Evolutionary conservation across 148 eudicot species (phyloP), one percentile per base, ranked within the genome.

Genomic region (Chenopodium suecicum): DNA sequence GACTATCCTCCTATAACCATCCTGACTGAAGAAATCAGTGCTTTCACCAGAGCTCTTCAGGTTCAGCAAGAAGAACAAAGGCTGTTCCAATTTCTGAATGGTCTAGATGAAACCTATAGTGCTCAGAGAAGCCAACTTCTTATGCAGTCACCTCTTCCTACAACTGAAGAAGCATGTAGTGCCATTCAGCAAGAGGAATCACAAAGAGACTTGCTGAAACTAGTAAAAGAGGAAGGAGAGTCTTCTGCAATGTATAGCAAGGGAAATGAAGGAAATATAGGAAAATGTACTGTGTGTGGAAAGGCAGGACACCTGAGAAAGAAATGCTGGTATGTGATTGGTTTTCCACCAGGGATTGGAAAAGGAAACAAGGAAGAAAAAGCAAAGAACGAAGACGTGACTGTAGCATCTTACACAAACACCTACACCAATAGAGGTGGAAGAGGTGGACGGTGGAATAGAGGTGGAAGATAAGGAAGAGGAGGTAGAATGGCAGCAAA

Each of bases 141-240:
- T 1, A 75, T 76, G 67, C 19, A 8, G 9, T 29, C 5, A 0
- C 25, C 48, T 31, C 68, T 76, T 0, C 68, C 68, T 7, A 32
- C 47, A 7, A 47, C 22, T 2, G 78, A 76, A 7, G 1, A 9
- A 5, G 78, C 47, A 2, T 58, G 44, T 2, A 7, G 14, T 5
- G 2, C 0, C 0, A 1, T 76, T 0, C 74, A 78, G 3, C 69
- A 70, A 37, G 82, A 79, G 7, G 82, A 79, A 17, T 16, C 47
- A 0, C 76, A 79, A 23, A 34, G 67, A 2, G 23, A 56, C 0
- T 3, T 70, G 0, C 4, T 79, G 2, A 25, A 22, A 0, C 11
- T 7, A 0, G 3, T 1, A 0, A n/a, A 34, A 2, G 10, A 10
- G 0, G 52, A 11, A 0, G 1, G 3, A 46, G 76, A 58, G 2